A percentile compares a stretch with the other conserved stretches of the same genome.
Conservation (phyloP, 129 eudicot species). For the Flaveria sonorensis region DNA sequence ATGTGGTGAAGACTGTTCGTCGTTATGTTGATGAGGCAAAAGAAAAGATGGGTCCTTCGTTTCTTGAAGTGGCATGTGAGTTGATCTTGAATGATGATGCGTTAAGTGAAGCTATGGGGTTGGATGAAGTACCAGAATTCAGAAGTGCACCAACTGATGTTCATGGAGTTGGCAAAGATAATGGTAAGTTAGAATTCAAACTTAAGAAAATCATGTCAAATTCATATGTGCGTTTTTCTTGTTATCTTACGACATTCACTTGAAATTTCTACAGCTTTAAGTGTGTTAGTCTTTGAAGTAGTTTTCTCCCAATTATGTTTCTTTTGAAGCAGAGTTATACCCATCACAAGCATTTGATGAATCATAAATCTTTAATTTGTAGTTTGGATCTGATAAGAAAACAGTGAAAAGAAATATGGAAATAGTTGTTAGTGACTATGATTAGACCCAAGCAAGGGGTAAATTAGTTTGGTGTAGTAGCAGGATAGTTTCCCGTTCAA, state of each 20-base stretch:
- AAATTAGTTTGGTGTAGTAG: too few relatives aligned
- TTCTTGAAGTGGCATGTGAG: conserved; percentile 56
- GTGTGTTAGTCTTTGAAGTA: background rate
- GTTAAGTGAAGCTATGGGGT: conserved; percentile 31
- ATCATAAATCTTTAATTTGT: background rate
- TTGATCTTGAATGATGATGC: conserved; percentile 26
- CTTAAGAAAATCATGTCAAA: background rate
- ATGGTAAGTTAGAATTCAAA: conserved; percentile 25
- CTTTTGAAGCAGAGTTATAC: too few relatives aligned
- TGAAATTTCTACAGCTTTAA: background rate
- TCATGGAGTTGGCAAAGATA: background rate
- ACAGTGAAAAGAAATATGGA: background rate
- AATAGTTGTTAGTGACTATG: background rate
- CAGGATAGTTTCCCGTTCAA: too few relatives aligned
- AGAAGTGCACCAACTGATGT: background rate
- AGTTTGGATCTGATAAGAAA: background rate
- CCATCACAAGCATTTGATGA: background rate
- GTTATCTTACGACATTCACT: background rate
- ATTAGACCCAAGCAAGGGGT: too few relatives aligned
- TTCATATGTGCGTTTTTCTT: background rate
- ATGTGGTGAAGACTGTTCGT: conserved; percentile 43
- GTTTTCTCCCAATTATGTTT: background rate
- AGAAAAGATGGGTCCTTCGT: conserved; percentile 61
- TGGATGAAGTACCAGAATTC: conserved; percentile 18
- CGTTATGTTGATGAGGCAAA: conserved; percentile 52